phyloP scores from a whole-genome alignment of 2,329 filamentous ascomycete species.

The Cryphonectria carpinicola region DNA sequence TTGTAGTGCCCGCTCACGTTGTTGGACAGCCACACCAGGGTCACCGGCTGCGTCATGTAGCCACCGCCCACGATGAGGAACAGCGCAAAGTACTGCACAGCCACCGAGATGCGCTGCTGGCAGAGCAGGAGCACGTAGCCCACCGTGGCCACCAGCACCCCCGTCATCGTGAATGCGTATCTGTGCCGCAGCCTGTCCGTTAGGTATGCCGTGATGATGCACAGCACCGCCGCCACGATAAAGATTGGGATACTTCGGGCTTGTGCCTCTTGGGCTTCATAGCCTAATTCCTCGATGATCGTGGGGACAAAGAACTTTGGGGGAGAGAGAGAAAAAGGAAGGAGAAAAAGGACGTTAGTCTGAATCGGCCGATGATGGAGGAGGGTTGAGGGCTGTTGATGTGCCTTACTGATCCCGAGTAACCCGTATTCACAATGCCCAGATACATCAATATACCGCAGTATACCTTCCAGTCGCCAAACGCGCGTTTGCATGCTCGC shows the following conservation, averaged over 20 bases:
- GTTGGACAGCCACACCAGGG: slow-evolving; percentile 60
- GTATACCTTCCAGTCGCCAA: slow-evolving; percentile 52
- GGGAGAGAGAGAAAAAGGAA: background rate
- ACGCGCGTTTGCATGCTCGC: slow-evolving; percentile 49
- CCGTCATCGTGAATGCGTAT: slow-evolving; percentile 57
- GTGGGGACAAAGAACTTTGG: slow-evolving; percentile 43
- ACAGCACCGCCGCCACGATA: slow-evolving; percentile 38
- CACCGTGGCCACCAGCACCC: slow-evolving; percentile 52
- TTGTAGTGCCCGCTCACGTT: slow-evolving; percentile 63
- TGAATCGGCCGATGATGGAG: background rate
- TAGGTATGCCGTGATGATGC: slow-evolving; percentile 43
- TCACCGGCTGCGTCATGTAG: slow-evolving; percentile 58
- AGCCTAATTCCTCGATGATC: slow-evolving; percentile 44
- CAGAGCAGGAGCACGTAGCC: slow-evolving; percentile 61
- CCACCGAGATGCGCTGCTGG: slow-evolving; percentile 50
- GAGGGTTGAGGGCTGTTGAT: background rate
- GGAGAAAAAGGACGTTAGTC: background rate
- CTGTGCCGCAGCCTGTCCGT: slow-evolving; percentile 57
- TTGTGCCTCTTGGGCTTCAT: slow-evolving; percentile 40
- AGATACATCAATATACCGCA: slow-evolving; percentile 42
- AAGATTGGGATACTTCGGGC: slow-evolving; percentile 44
- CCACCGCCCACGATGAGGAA: slow-evolving; percentile 58
- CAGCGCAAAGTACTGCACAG: slow-evolving; percentile 57
- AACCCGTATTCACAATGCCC: slow-evolving; percentile 50
- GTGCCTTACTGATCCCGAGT: slow-evolving; percentile 38